Conservation (phyloP, 768 basidiomycete species). For the Tephrocybe sp. region DNA sequence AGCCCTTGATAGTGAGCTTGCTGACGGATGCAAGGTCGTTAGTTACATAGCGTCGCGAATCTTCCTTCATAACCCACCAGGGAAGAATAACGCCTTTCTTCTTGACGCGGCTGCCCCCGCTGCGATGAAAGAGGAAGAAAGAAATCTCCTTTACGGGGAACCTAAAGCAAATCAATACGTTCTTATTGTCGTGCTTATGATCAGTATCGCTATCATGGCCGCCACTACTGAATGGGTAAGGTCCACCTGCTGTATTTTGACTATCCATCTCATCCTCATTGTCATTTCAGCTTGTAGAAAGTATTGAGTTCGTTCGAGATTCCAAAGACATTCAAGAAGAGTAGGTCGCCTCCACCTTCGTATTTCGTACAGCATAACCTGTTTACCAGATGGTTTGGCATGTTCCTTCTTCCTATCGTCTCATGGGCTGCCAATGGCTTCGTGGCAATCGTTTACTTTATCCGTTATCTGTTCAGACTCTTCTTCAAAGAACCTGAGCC, state of each 20-base stretch:
- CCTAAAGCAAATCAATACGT: constrained; percentile 67
- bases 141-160: constrained; percentile 33
- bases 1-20: not conserved
- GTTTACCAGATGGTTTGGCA: constrained; percentile 62
- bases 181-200: constrained; percentile 49
- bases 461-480: constrained; percentile 41
- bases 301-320: constrained; percentile 55
- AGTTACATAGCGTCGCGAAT: constrained; percentile 70
- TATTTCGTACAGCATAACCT: not conserved
- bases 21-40: not conserved
- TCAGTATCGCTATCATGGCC: constrained; percentile 63
- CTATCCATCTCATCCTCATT: constrained; percentile 51
- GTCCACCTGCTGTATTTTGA: not conserved
- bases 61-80: constrained; percentile 71
- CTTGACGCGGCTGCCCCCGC: constrained; percentile 44
- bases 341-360: constrained; percentile 29
- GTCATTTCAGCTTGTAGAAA: constrained; percentile 59
- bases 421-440: constrained; percentile 74
- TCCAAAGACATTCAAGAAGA: constrained; percentile 46
- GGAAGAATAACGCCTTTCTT: constrained; percentile 46
- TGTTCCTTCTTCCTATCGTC: constrained; percentile 69
- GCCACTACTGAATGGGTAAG: constrained; percentile 69
- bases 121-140: constrained; percentile 40
- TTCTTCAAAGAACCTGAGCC: constrained; percentile 39
- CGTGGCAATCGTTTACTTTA: constrained; percentile 58